Evolutionary conservation across 2,329 filamentous ascomycete species (phyloP).

Genomic region (Diaporthe ilicicola): DNA sequence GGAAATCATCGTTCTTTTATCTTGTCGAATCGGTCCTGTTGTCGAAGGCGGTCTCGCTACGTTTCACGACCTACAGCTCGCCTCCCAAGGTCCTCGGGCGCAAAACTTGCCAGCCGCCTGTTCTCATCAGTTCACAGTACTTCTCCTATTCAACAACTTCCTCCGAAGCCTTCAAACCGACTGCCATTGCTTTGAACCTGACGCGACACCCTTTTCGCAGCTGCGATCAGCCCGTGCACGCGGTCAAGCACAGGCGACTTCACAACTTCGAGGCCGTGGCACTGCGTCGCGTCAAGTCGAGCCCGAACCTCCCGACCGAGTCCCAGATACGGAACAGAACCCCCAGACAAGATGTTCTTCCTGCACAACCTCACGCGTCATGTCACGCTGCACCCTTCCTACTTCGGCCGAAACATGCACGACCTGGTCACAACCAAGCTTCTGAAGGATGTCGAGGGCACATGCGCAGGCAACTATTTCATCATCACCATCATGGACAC

Average conservation of each 20-base stretch:
- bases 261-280: neutral
- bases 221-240: neutral
- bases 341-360: constrained; percentile 83
- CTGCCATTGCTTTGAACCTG: neutral
- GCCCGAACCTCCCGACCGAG: neutral
- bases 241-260: neutral
- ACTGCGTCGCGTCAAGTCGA: constrained; percentile 1
- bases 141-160: neutral
- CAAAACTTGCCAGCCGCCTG: neutral
- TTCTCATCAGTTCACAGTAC: neutral
- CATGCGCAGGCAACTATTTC: constrained; percentile 94
- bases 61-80: neutral
- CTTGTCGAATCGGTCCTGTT: neutral
- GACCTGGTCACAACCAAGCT: constrained; percentile 90
- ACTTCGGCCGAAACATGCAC: constrained; percentile 93
- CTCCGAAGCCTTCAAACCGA: neutral
- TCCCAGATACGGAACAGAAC: neutral
- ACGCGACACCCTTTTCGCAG: neutral
- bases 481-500: constrained; percentile 98
- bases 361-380: constrained; percentile 95
- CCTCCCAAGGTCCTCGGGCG: constrained; percentile 14
- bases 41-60: constrained; percentile 11
- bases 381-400: constrained; percentile 95
- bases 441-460: constrained; percentile 92
- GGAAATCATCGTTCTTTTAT: constrained; percentile 15